A percentile compares a stretch with the other conserved stretches of the same genome.
These are phyloP conservation scores for Globisporangium yorkense DNA, from an alignment of 352 stramenopile species.

Conservation along the genomic window DNA sequence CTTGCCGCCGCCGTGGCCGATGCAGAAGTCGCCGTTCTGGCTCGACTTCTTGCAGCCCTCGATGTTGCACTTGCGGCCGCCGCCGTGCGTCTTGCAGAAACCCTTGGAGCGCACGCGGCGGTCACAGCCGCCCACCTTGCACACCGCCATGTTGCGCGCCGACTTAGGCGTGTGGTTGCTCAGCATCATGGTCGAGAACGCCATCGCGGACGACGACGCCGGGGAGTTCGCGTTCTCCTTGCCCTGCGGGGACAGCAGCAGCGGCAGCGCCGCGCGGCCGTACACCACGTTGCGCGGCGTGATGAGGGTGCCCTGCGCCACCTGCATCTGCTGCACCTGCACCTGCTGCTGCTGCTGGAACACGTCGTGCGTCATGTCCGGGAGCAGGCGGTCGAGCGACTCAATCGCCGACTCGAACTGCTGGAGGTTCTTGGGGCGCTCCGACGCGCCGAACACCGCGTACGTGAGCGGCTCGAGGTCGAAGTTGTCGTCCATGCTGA, in stretches of 20 bases:
- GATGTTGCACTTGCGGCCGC: slow-evolving; percentile 78
- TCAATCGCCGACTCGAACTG: slow-evolving; percentile 71
- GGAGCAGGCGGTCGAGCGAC: slow-evolving; percentile 63
- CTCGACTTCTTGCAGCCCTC: slow-evolving; percentile 84
- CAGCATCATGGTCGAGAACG: slow-evolving; percentile 23
- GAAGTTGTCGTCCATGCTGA: slow-evolving; percentile 37
- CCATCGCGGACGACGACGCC: slow-evolving; percentile 21
- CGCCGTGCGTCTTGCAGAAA: slow-evolving; percentile 84
- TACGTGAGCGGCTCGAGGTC: slow-evolving; percentile 63
- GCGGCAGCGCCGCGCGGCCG: slow-evolving; percentile 28
- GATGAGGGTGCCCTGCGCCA: slow-evolving; percentile 15
- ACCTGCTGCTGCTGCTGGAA: slow-evolving; percentile 21
- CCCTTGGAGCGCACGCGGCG: slow-evolving; percentile 72
- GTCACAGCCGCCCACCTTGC: slow-evolving; percentile 53
- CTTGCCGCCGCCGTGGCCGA: slow-evolving; percentile 80
- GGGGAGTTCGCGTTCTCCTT: slow-evolving; percentile 23
- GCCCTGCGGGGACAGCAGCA: slow-evolving; percentile 30
- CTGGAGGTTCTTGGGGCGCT: slow-evolving; percentile 45
- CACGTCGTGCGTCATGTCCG: slow-evolving; percentile 62
- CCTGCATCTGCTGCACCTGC: slow-evolving; percentile 5
- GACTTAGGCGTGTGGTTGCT: slow-evolving; percentile 30
- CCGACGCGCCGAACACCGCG: slow-evolving; percentile 37
- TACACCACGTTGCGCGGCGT: slow-evolving; percentile 25
- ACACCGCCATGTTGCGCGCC: slow-evolving; percentile 54
- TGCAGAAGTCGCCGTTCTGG: slow-evolving; percentile 86